Evolutionary conservation across 305 asterid genomes (phyloP).

Genomic region (Rubia tinctorum): DNA sequence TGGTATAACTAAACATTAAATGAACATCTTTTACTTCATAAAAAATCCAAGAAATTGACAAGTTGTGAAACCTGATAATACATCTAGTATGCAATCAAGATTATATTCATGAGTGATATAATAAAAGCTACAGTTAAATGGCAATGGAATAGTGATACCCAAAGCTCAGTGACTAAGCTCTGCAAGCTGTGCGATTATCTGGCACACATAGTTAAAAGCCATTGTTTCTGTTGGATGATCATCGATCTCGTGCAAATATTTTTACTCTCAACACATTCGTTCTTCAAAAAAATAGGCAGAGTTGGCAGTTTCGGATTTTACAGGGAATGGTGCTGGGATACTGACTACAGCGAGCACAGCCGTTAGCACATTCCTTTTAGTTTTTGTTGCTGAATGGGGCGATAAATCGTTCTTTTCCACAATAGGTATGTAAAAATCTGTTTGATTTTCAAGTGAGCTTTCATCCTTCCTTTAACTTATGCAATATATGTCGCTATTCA

Average conservation of each 20-base stretch:
- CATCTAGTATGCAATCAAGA: background rate
- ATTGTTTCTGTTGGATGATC: background rate
- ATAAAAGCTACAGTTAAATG: background rate
- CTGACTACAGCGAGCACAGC: slow-evolving; percentile 74
- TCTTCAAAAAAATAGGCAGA: slow-evolving; percentile 62
- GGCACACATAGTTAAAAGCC: background rate
- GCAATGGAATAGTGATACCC: background rate
- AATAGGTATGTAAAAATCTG: slow-evolving; percentile 47
- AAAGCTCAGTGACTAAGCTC: background rate
- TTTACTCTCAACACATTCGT: slow-evolving; percentile 19
- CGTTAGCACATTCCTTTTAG: slow-evolving; percentile 74
- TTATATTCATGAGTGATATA: no score
- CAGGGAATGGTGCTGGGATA: slow-evolving; percentile 86
- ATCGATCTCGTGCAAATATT: background rate
- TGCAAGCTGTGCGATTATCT: background rate
- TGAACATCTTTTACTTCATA: background rate
- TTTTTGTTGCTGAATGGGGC: slow-evolving; percentile 99
- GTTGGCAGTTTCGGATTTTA: slow-evolving; percentile 82
- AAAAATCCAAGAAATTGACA: slow-evolving; percentile 2
- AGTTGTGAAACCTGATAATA: background rate
- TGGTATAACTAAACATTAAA: background rate
- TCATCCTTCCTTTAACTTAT: background rate
- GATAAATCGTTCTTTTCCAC: slow-evolving; percentile 98
- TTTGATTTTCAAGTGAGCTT: background rate
- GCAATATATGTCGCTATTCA: background rate